phyloP scores from a whole-genome alignment of 2,329 filamentous ascomycete species.

The Paraconiothyrium brasiliense region DNA sequence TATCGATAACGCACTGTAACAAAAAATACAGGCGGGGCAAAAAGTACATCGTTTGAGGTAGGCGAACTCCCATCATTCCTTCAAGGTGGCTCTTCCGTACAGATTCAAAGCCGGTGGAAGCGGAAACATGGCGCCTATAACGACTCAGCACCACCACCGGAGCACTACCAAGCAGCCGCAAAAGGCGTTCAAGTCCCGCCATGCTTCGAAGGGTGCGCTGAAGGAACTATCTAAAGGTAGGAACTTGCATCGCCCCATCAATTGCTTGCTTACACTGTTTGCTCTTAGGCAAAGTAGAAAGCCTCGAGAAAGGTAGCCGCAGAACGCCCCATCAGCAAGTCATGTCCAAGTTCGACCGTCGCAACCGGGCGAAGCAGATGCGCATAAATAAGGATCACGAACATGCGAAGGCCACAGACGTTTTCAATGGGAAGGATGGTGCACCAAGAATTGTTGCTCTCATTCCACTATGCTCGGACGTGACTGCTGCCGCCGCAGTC shows the following conservation, averaged over 20 bases:
- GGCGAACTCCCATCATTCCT: slow-evolving; percentile 2
- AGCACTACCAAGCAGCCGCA: slow-evolving; percentile 88
- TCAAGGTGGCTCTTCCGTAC: slow-evolving; percentile 66
- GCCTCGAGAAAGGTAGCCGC: slow-evolving; percentile 75
- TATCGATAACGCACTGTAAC: slow-evolving; percentile 30
- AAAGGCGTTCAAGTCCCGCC: slow-evolving; percentile 92
- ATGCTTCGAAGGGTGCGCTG: slow-evolving; percentile 86
- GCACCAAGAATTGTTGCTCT: slow-evolving; percentile 89
- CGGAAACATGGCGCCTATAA: slow-evolving; percentile 73
- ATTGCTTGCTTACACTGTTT: not conserved
- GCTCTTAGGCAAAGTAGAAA: slow-evolving; percentile 75
- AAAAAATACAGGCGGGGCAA: slow-evolving; percentile 15
- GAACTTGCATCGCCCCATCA: not conserved
- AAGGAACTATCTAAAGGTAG: slow-evolving; percentile 86
- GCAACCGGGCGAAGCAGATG: slow-evolving; percentile 93
- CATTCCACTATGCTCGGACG: slow-evolving; percentile 80
- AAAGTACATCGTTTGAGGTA: not conserved
- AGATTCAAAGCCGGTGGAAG: slow-evolving; percentile 82
- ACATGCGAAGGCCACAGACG: slow-evolving; percentile 77
- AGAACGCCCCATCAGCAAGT: slow-evolving; percentile 95
- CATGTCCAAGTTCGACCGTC: slow-evolving; percentile 95
- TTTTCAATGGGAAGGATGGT: slow-evolving; percentile 88
- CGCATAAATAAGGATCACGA: slow-evolving; percentile 85
- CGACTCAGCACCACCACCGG: slow-evolving; percentile 75
- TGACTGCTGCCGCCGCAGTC: slow-evolving; percentile 74